A percentile compares a stretch with the other conserved stretches of the same genome.
Evolutionary conservation across 2,329 filamentous ascomycete species (phyloP).

Genomic region (Dendrostoma leiphaemia): DNA sequence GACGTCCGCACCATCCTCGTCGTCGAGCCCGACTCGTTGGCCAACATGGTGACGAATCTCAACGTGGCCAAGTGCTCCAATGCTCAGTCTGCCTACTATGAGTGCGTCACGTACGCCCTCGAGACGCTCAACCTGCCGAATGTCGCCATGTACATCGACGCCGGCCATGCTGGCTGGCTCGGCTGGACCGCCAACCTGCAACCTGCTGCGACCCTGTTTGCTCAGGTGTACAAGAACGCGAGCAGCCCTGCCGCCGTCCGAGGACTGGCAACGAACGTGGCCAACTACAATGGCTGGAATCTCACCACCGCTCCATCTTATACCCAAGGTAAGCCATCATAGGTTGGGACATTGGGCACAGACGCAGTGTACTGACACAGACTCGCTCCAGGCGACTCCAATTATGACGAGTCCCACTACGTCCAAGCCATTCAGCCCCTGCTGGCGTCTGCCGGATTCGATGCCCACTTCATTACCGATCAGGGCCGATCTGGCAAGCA

Average conservation of each 20-base stretch:
- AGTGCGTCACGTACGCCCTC: conserved; percentile 50
- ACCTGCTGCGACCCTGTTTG: conserved; percentile 46
- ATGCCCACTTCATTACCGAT: conserved; percentile 48
- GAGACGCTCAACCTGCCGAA: conserved; percentile 52
- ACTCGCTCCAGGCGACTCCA: conserved; percentile 36
- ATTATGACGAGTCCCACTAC: conserved; percentile 57
- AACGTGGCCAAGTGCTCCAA: conserved; percentile 47
- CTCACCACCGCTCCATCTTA: conserved; percentile 36
- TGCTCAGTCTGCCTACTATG: conserved; percentile 47
- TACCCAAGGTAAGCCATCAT: conserved; percentile 11
- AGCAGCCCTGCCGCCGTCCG: conserved; percentile 49
- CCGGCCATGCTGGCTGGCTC: conserved; percentile 58
- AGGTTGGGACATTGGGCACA: background rate
- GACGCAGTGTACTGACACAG: background rate
- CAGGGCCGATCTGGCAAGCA: conserved; percentile 56
- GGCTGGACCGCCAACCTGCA: conserved; percentile 54
- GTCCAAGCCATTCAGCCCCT: conserved; percentile 62
- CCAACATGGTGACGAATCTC: conserved; percentile 57
- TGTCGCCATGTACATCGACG: conserved; percentile 58
- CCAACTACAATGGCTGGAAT: conserved; percentile 55
- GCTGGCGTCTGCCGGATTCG: conserved; percentile 47
- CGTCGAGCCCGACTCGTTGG: conserved; percentile 57
- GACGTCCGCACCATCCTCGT: conserved; percentile 43
- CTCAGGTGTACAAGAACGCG: conserved; percentile 47
- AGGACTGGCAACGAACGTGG: conserved; percentile 57